phyloP scores from a whole-genome alignment of 2,329 filamentous ascomycete species.

The Escovopsis sp. region DNA sequence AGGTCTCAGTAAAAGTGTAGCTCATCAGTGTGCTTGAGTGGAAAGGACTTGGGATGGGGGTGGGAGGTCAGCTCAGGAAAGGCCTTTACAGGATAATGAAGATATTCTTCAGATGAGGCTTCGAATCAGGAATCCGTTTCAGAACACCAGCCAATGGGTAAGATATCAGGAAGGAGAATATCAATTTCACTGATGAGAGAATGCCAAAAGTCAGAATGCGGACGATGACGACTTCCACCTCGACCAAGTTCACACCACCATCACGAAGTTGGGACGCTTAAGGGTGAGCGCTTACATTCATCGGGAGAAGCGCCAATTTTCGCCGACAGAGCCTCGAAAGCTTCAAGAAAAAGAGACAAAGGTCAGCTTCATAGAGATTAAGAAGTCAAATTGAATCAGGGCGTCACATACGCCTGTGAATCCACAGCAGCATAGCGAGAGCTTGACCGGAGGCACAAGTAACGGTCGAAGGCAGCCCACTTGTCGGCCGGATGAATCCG shows the following conservation, averaged over 20 bases:
- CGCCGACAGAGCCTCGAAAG: constrained; percentile 19
- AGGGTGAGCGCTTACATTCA: constrained; percentile 18
- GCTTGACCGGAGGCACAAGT: no score
- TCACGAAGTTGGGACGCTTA: constrained; percentile 1
- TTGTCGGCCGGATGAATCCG: no score
- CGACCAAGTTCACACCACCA: background rate
- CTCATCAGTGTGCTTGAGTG: background rate
- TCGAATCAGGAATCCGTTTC: constrained; percentile 76
- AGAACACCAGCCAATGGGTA: constrained; percentile 80
- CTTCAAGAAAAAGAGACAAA: constrained; percentile 6
- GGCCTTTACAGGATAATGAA: constrained; percentile 59
- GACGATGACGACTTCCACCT: no score
- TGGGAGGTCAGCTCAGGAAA: background rate
- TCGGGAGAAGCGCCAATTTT: constrained; percentile 21
- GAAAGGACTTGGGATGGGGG: no score
- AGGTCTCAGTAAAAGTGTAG: background rate
- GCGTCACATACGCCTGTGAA: constrained; percentile 13
- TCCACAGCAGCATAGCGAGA: constrained; percentile 8
- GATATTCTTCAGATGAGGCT: constrained; percentile 71
- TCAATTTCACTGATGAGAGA: constrained; percentile 63
- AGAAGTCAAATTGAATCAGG: no score
- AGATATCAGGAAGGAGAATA: constrained; percentile 77
- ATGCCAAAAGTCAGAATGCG: constrained; percentile 5
- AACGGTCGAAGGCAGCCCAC: no score
- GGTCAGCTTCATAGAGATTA: background rate